Evolutionary conservation across 495 filamentous ascomycete genomes (phyloP).

Genomic region (Neurospora discreta): DNA sequence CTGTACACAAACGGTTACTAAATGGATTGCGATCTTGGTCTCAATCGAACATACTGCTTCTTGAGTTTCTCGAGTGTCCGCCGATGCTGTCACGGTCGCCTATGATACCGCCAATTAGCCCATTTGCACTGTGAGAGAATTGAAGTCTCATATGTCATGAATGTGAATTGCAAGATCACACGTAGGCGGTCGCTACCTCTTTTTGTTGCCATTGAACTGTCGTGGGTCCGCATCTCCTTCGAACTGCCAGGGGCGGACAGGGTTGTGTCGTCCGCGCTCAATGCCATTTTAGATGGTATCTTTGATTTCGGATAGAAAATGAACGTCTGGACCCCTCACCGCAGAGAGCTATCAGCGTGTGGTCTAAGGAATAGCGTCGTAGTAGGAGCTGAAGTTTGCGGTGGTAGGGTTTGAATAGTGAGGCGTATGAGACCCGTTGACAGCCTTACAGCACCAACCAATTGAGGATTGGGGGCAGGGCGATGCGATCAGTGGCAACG

Average conservation of each 20-base stretch:
- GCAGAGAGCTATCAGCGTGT: neutral
- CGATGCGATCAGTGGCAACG: neutral
- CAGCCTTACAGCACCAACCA: neutral
- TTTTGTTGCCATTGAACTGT: slow-evolving; percentile 36
- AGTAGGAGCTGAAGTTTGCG: neutral
- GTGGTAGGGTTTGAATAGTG: neutral
- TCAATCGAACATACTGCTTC: slow-evolving; percentile 56
- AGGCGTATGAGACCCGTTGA: neutral
- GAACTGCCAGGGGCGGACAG: slow-evolving; percentile 29
- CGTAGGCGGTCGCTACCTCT: slow-evolving; percentile 48
- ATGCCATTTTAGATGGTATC: slow-evolving; percentile 23
- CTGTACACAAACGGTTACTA: slow-evolving; percentile 35
- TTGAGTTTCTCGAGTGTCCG: slow-evolving; percentile 49
- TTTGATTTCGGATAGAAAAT: neutral
- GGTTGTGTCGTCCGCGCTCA: slow-evolving; percentile 22
- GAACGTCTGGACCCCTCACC: neutral
- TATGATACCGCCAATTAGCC: slow-evolving; percentile 53
- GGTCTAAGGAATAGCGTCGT: neutral
- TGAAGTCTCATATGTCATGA: slow-evolving; percentile 45
- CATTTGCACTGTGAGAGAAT: slow-evolving; percentile 47
- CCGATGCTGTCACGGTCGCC: slow-evolving; percentile 54
- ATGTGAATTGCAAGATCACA: slow-evolving; percentile 59
- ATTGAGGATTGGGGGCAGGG: neutral
- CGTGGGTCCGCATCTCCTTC: slow-evolving; percentile 29
- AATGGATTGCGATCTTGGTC: slow-evolving; percentile 58